A percentile compares a stretch with the other conserved stretches of the same genome.
Conservation (phyloP, 176 grass and related monocot genomes). For the Dactylis glomerata region DNA sequence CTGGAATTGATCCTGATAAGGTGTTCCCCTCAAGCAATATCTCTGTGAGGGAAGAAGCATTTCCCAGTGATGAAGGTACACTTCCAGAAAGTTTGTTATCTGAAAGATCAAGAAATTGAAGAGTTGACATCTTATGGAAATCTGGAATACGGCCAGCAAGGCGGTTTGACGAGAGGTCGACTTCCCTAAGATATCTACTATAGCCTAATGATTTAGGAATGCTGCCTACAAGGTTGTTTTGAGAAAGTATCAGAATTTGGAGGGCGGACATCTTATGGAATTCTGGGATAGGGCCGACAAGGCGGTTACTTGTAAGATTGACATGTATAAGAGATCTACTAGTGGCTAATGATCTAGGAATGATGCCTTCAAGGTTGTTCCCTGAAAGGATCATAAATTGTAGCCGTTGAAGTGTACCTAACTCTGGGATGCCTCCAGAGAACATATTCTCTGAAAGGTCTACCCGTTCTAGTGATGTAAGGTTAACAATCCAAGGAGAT, state of each 20-base stretch:
- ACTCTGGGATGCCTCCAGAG: conserved; percentile 22
- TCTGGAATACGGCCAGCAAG: background rate
- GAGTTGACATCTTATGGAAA: background rate
- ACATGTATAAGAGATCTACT: background rate
- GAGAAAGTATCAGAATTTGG: background rate
- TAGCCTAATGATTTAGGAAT: conserved; percentile 13
- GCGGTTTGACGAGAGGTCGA: background rate
- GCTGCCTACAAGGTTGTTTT: background rate
- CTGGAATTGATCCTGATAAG: background rate
- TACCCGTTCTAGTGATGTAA: conserved; percentile 21
- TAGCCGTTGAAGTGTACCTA: background rate
- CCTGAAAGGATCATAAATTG: background rate
- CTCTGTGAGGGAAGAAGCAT: background rate
- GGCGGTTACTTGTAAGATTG: background rate
- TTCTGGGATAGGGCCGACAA: background rate
- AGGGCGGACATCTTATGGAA: background rate
- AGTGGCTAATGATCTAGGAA: background rate
- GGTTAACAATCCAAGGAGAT: conserved; percentile 5
- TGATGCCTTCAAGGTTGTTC: background rate
- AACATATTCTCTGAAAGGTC: conserved; percentile 32
- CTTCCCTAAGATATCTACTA: background rate
- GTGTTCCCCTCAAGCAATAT: background rate
- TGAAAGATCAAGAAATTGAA: background rate
- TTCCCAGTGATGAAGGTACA: background rate
- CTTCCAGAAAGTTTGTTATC: background rate